Conservation (phyloP, 1,139 yeast species). For the Nakaseomyces uthaithaninus region DNA sequence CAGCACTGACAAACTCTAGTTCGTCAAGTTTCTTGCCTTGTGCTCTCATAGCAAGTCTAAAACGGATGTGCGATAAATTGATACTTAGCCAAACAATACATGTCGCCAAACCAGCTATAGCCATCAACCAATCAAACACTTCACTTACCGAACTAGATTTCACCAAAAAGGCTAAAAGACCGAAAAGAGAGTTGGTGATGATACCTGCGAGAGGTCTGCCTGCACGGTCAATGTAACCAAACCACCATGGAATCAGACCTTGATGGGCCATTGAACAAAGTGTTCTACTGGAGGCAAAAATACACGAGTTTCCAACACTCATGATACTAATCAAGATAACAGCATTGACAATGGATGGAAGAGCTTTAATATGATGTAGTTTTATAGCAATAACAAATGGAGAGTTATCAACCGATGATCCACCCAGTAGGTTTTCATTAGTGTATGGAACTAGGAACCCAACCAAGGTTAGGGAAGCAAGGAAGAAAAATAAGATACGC, state of each 20-base stretch:
- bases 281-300: slow-evolving; percentile 75
- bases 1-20: slow-evolving; percentile 58
- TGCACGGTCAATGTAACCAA: slow-evolving; percentile 49
- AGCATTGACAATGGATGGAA: slow-evolving; percentile 65
- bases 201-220: slow-evolving; percentile 61
- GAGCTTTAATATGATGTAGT: slow-evolving; percentile 49
- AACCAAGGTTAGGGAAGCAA: slow-evolving; percentile 50
- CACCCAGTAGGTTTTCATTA: slow-evolving; percentile 43
- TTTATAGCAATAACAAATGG: slow-evolving; percentile 62
- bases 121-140: slow-evolving; percentile 71
- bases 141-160: slow-evolving; percentile 55
- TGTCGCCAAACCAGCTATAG: slow-evolving; percentile 77
- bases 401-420: slow-evolving; percentile 41
- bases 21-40: slow-evolving; percentile 62
- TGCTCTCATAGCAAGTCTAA: slow-evolving; percentile 60
- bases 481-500: slow-evolving; percentile 59
- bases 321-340: slow-evolving; percentile 63
- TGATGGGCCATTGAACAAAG: slow-evolving; percentile 74
- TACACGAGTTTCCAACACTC: slow-evolving; percentile 69
- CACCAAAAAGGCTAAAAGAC: slow-evolving; percentile 65
- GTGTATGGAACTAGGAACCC: slow-evolving; percentile 63
- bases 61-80: slow-evolving; percentile 66
- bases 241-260: slow-evolving; percentile 67
- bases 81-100: slow-evolving; percentile 78
- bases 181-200: slow-evolving; percentile 65